A percentile compares a stretch with the other conserved stretches of the same genome.
Conservation (phyloP, 2,329 filamentous ascomycete genomes). For the Aspergillus hortae region DNA sequence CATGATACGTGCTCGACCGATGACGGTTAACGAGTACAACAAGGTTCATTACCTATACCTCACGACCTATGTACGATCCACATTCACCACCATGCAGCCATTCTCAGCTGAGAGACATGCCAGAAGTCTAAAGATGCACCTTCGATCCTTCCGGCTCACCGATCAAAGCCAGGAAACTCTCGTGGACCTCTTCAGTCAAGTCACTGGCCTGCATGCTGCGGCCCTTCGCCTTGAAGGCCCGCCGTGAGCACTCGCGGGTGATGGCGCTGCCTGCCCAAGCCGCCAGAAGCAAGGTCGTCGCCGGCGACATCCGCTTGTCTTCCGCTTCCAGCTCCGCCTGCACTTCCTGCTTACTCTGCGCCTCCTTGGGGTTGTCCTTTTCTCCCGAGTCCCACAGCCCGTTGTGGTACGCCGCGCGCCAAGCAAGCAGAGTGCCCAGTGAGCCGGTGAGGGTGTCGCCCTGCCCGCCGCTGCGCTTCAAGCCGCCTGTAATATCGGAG, state of each 20-base stretch:
- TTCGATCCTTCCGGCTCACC: slow-evolving; percentile 60
- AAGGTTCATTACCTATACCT: not conserved
- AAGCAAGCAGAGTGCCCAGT: slow-evolving; percentile 82
- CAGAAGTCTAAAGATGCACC: slow-evolving; percentile 24
- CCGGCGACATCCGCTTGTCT: slow-evolving; percentile 53
- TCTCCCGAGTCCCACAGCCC: slow-evolving; percentile 64
- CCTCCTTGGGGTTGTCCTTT: slow-evolving; percentile 28
- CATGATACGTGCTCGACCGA: not conserved
- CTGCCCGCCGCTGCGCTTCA: slow-evolving; percentile 90
- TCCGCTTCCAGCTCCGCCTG: slow-evolving; percentile 42
- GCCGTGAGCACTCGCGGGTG: slow-evolving; percentile 83
- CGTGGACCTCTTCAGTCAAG: slow-evolving; percentile 83
- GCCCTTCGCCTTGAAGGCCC: slow-evolving; percentile 82
- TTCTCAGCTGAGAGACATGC: not conserved
- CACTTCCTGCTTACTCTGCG: slow-evolving; percentile 39
- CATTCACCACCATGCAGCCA: not conserved
- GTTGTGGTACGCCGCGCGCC: slow-evolving; percentile 83
- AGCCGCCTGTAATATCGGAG: slow-evolving; percentile 73
- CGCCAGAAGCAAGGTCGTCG: slow-evolving; percentile 66
- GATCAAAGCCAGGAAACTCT: slow-evolving; percentile 74
- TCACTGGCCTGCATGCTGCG: slow-evolving; percentile 89
- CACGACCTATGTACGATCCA: not conserved
- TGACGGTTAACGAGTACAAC: not conserved
- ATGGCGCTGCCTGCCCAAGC: slow-evolving; percentile 85
- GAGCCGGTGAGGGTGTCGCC: slow-evolving; percentile 92